Evolutionary conservation across 768 basidiomycete genomes (phyloP).

Genomic region (Russula sp.): DNA sequence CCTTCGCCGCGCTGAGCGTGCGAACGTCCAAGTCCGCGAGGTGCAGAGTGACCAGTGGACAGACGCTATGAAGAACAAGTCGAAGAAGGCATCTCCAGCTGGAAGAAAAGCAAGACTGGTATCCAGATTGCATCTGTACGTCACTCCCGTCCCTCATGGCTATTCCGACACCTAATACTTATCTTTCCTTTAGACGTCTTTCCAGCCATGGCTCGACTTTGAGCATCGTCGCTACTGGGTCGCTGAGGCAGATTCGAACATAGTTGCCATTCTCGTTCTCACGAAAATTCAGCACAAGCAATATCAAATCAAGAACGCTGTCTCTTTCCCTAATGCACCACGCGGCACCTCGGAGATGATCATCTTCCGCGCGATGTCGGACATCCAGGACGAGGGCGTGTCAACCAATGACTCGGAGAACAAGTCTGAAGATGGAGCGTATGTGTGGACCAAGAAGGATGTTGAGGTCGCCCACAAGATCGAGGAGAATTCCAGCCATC

Average conservation of each 20-base stretch:
- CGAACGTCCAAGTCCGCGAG: slow-evolving; percentile 49
- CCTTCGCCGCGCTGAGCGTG: slow-evolving; percentile 54
- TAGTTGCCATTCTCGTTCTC: slow-evolving; percentile 51
- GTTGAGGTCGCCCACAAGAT: slow-evolving; percentile 14
- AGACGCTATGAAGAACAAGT: slow-evolving; percentile 46
- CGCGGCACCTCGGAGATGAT: slow-evolving; percentile 54
- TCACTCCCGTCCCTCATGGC: neutral
- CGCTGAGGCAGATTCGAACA: slow-evolving; percentile 42
- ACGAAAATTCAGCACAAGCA: slow-evolving; percentile 45
- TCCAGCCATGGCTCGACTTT: slow-evolving; percentile 54
- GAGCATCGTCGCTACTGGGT: slow-evolving; percentile 58
- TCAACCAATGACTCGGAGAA: slow-evolving; percentile 2
- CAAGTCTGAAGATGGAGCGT: slow-evolving; percentile 15
- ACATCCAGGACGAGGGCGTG: slow-evolving; percentile 39
- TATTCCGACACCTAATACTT: neutral
- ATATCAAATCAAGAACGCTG: slow-evolving; percentile 56
- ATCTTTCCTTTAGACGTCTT: slow-evolving; percentile 37
- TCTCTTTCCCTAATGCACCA: slow-evolving; percentile 52
- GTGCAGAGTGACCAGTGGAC: slow-evolving; percentile 43
- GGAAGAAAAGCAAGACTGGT: slow-evolving; percentile 53
- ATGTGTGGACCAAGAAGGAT: slow-evolving; percentile 14
- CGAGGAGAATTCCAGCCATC: neutral
- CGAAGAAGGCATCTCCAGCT: slow-evolving; percentile 53
- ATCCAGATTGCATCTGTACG: slow-evolving; percentile 46
- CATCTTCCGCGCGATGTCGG: slow-evolving; percentile 47